phyloP scores from a whole-genome alignment of 495 filamentous ascomycete species.

The Aspergillus campestris region DNA sequence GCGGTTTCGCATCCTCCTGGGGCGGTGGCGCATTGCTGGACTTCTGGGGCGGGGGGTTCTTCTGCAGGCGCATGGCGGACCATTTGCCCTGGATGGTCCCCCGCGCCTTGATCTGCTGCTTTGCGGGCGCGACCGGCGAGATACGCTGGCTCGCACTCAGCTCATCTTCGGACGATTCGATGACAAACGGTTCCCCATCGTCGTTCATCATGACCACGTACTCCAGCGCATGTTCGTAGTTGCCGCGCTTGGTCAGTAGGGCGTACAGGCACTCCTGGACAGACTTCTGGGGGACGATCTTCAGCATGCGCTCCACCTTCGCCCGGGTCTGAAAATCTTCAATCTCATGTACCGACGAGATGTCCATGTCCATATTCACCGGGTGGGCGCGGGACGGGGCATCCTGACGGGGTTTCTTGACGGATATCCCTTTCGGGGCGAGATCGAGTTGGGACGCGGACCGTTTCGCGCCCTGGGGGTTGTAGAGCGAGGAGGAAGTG shows the following conservation, averaged over 20 bases:
- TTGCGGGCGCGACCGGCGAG: constrained; percentile 25
- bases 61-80: constrained; percentile 35
- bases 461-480: constrained; percentile 35
- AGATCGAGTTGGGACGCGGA: constrained; percentile 40
- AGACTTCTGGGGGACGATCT: constrained; percentile 42
- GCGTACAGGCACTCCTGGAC: constrained; percentile 45
- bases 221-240: constrained; percentile 52
- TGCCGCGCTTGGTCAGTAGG: constrained; percentile 42
- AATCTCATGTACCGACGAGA: constrained; percentile 46
- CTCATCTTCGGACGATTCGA: constrained; percentile 33
- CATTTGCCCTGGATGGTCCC: constrained; percentile 55
- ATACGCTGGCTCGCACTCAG: constrained; percentile 12
- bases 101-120: constrained; percentile 52
- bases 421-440: constrained; percentile 29
- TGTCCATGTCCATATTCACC: constrained; percentile 18
- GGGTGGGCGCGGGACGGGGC: constrained; percentile 50
- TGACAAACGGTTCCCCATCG: constrained; percentile 3
- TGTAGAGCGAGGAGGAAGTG: constrained; percentile 38
- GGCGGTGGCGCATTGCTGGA: constrained; percentile 8
- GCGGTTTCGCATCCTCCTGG: constrained; percentile 24
- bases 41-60: constrained; percentile 10
- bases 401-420: constrained; percentile 38
- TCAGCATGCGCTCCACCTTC: constrained; percentile 49
- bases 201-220: constrained; percentile 27
- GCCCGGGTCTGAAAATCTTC: constrained; percentile 39